phyloP scores from a whole-genome alignment of 257 asterid genomes.

The Forsythia viridissima region DNA sequence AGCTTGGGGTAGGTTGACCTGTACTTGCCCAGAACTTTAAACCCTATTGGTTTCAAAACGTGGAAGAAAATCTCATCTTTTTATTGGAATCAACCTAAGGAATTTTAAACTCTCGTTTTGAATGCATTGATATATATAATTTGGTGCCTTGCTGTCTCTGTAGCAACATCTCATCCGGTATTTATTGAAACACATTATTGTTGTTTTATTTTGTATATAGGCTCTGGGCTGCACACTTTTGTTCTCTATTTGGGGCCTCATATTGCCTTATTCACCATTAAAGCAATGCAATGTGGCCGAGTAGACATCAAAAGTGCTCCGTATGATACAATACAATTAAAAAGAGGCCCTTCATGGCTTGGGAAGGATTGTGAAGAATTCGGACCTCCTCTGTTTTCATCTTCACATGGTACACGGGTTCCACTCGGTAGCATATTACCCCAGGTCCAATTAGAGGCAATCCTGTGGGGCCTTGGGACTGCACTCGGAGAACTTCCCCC shows the following conservation, averaged over 20 bases:
- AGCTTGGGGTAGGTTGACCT: background rate
- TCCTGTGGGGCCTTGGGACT: slow-evolving; percentile 92
- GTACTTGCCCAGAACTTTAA: background rate
- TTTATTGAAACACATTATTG: slow-evolving; percentile 4
- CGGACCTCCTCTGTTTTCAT: slow-evolving; percentile 68
- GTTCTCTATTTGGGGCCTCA: slow-evolving; percentile 96
- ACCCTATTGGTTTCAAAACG: background rate
- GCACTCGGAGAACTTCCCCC: slow-evolving; percentile 99
- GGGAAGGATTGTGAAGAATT: slow-evolving; percentile 78
- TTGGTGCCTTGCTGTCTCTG: background rate
- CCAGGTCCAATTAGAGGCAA: slow-evolving; percentile 88
- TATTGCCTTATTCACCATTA: slow-evolving; percentile 81
- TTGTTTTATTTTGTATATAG: slow-evolving; percentile 42
- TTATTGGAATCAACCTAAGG: background rate
- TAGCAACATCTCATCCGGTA: slow-evolving; percentile 1
- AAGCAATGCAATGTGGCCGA: slow-evolving; percentile 87
- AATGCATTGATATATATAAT: background rate
- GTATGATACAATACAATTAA: slow-evolving; percentile 87
- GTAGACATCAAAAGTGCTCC: slow-evolving; percentile 85
- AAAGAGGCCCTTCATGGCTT: slow-evolving; percentile 78
- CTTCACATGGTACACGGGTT: slow-evolving; percentile 59
- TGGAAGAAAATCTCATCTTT: background rate
- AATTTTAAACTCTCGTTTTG: background rate
- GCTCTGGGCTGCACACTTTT: slow-evolving; percentile 95
- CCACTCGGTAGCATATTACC: slow-evolving; percentile 85